phyloP scores from a whole-genome alignment of 2,329 filamentous ascomycete genomes.

The Chrysoporthe deuterocubensis region DNA sequence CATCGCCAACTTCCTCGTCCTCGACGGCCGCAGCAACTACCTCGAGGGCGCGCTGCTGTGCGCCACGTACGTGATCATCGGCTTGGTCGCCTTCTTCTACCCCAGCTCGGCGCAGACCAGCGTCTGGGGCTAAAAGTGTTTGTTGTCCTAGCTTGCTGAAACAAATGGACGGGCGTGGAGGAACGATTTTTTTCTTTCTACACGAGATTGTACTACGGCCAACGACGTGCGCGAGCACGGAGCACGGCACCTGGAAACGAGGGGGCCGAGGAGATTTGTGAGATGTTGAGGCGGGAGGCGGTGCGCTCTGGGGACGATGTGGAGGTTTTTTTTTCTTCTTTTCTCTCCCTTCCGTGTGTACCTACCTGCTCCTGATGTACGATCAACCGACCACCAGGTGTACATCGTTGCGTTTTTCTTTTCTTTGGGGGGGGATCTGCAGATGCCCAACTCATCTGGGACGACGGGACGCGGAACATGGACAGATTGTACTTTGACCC shows the following conservation, averaged over 20 bases:
- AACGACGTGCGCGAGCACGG: not conserved
- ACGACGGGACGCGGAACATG: constrained; percentile 11
- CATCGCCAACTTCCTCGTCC: constrained; percentile 85
- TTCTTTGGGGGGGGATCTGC: not conserved
- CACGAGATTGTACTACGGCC: not conserved
- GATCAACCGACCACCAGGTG: not conserved
- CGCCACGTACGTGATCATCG: constrained; percentile 70
- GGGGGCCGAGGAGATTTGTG: not conserved
- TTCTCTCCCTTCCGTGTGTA: not conserved
- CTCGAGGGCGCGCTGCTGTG: constrained; percentile 76
- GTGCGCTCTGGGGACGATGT: not conserved
- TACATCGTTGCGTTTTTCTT: not conserved
- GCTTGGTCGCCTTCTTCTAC: constrained; percentile 69
- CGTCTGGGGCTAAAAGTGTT: constrained; percentile 35
- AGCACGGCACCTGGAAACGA: not conserved
- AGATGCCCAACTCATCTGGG: constrained; percentile 30
- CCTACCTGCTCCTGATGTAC: not conserved
- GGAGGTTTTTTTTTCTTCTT: not conserved
- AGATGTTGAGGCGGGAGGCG: not conserved
- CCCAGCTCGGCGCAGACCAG: constrained; percentile 56
- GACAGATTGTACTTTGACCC: constrained; percentile 1
- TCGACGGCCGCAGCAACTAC: constrained; percentile 86
- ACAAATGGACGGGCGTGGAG: too few relatives aligned
- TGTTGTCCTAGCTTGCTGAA: not conserved
- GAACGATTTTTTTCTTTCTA: not conserved